These are phyloP conservation scores for Chlorella sp. DNA, from an alignment of 139 green algal species.

Conservation along the genomic window DNA sequence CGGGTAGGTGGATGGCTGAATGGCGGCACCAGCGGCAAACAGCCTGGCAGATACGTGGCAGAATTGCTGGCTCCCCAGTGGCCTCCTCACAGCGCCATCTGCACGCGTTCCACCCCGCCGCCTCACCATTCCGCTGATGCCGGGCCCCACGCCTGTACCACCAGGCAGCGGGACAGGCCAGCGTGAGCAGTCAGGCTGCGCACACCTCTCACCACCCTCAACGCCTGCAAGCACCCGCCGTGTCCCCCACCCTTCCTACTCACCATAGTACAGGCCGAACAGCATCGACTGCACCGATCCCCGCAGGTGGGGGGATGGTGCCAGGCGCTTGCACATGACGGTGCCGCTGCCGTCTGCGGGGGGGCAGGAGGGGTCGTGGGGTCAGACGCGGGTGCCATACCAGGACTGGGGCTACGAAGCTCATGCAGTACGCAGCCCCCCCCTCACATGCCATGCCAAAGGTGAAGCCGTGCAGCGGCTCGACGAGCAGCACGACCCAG, in stretches of 20 bases:
- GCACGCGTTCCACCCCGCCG: no score
- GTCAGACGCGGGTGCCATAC: not conserved
- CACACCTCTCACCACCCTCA: no score
- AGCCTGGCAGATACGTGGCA: no score
- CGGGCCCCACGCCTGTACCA: no score
- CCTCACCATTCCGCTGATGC: no score
- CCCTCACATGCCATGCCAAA: slow-evolving; percentile 36
- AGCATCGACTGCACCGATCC: slow-evolving; percentile 1
- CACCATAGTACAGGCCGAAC: slow-evolving; percentile 8
- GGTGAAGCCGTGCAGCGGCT: slow-evolving; percentile 49
- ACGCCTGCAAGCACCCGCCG: no score
- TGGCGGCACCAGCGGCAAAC: no score
- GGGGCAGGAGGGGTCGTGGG: not conserved
- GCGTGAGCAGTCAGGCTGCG: no score
- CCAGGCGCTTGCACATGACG: slow-evolving; percentile 18
- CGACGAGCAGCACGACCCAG: slow-evolving; percentile 44
- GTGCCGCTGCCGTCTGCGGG: slow-evolving; percentile 6
- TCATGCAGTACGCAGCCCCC: not conserved
- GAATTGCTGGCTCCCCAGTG: no score
- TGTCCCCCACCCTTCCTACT: not conserved
- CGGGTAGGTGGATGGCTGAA: no score
- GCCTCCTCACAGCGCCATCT: no score
- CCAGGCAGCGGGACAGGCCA: no score
- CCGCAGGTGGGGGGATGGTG: slow-evolving; percentile 16
- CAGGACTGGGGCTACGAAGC: not conserved